These are phyloP conservation scores for Didymella arachidicola DNA, from an alignment of 2,329 filamentous ascomycete genomes.

Conservation along the genomic window DNA sequence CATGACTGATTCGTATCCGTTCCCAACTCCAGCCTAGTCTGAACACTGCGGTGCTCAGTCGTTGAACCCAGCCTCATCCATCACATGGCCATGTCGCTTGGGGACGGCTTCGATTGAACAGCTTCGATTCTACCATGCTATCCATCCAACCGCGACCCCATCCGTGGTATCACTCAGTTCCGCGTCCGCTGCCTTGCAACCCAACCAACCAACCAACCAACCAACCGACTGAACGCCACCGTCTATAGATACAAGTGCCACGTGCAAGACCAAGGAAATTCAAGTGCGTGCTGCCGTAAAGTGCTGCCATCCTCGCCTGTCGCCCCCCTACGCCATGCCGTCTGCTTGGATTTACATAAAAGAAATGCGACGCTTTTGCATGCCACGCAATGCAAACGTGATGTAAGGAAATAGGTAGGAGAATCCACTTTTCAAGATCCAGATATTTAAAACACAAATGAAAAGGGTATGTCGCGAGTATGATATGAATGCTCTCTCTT, in stretches of 20 bases:
- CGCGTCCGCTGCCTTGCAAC: background rate
- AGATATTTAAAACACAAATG: conserved; percentile 21
- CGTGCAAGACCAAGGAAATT: conserved; percentile 3
- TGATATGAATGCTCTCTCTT: background rate
- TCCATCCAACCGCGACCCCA: background rate
- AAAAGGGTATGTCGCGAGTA: conserved; percentile 21
- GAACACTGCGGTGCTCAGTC: background rate
- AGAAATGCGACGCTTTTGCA: conserved; percentile 21
- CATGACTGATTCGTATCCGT: background rate
- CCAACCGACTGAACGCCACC: conserved; percentile 6
- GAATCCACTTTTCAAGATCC: conserved; percentile 16
- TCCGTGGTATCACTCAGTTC: background rate
- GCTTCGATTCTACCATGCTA: background rate
- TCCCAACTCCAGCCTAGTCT: background rate
- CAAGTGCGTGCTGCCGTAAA: conserved; percentile 17
- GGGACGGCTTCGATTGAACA: background rate
- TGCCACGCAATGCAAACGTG: conserved; percentile 24
- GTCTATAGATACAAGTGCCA: conserved; percentile 14
- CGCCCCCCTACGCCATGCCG: conserved; percentile 25
- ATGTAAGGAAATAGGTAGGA: conserved; percentile 7
- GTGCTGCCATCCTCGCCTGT: conserved; percentile 12
- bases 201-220: background rate
- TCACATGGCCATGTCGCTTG: background rate
- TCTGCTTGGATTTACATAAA: background rate
- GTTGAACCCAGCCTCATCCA: background rate